Percentiles rank a stretch among this genome's conserved stretches.
phyloP scores from a whole-genome alignment of 2,329 filamentous ascomycete species.

The Venturia oleaginea region DNA sequence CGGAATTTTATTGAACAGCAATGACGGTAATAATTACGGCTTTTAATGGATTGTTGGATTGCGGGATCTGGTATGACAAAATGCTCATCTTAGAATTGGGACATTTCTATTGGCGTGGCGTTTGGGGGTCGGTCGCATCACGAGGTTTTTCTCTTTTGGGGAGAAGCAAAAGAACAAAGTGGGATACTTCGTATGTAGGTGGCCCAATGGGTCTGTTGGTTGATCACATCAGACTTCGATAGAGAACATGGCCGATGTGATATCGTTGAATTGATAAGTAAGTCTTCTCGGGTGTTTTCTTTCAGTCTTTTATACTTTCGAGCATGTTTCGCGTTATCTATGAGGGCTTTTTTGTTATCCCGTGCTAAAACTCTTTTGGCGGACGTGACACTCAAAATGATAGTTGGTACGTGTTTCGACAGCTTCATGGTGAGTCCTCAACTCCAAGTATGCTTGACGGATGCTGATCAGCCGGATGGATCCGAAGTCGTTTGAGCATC shows the following conservation, averaged over 20 bases:
- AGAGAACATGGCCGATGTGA: neutral
- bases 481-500: no score
- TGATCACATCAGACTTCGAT: neutral
- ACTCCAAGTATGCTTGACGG: no score
- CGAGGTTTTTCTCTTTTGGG: neutral
- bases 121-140: neutral
- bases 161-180: neutral
- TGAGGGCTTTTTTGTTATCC: no score
- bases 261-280: neutral
- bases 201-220: neutral
- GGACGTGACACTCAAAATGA: no score
- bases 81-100: neutral
- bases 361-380: no score
- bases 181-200: neutral
- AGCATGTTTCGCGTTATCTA: no score
- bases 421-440: no score
- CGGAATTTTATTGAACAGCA: neutral
- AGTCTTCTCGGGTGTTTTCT: neutral
- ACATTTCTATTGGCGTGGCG: neutral
- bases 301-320: no score
- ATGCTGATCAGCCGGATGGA: no score
- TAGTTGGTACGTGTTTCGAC: no score
- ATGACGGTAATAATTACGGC: neutral
- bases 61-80: neutral
- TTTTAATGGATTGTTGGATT: conserved; percentile 2